These are phyloP conservation scores for Rhizophagus prolifer DNA, from an alignment of 192 early-diverging fungal species.

Conservation along the genomic window DNA sequence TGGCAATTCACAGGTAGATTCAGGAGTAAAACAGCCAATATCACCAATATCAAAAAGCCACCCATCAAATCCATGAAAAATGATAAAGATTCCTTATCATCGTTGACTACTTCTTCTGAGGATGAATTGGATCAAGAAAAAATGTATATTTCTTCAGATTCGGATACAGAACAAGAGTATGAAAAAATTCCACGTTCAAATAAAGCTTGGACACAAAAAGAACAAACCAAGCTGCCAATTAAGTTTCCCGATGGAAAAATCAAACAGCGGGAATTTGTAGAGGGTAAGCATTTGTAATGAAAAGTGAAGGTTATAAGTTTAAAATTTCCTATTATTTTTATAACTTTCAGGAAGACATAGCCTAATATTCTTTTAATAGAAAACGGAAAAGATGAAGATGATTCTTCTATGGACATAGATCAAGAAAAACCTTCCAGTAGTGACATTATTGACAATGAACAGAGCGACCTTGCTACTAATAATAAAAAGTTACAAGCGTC, in stretches of 20 bases:
- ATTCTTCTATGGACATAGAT: conserved; percentile 26
- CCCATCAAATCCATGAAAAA: not conserved
- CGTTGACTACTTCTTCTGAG: conserved; percentile 38
- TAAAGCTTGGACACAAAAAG: conserved; percentile 56
- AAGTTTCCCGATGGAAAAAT: conserved; percentile 64
- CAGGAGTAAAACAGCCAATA: not conserved
- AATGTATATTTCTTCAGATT: conserved; percentile 29
- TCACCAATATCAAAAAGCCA: not conserved
- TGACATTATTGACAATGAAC: conserved; percentile 26
- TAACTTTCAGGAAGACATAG: not conserved
- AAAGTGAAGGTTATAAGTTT: not conserved
- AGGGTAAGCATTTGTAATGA: not conserved
- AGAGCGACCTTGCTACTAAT: conserved; percentile 40
- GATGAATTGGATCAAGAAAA: conserved; percentile 35
- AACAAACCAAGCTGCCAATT: conserved; percentile 67
- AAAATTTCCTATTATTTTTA: not conserved
- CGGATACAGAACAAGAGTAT: conserved; percentile 67
- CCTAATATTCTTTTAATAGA: not conserved
- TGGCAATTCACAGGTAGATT: conserved; percentile 59
- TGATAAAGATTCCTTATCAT: not conserved
- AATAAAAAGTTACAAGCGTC: conserved; percentile 28
- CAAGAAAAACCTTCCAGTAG: conserved; percentile 32
- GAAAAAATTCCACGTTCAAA: conserved; percentile 56
- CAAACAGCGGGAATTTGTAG: conserved; percentile 6
- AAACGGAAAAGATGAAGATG: not conserved